Evolutionary conservation across 441 rosid genomes (phyloP), one percentile per base, ranked within the genome.

Genomic region (Flueggea neowawraea): DNA sequence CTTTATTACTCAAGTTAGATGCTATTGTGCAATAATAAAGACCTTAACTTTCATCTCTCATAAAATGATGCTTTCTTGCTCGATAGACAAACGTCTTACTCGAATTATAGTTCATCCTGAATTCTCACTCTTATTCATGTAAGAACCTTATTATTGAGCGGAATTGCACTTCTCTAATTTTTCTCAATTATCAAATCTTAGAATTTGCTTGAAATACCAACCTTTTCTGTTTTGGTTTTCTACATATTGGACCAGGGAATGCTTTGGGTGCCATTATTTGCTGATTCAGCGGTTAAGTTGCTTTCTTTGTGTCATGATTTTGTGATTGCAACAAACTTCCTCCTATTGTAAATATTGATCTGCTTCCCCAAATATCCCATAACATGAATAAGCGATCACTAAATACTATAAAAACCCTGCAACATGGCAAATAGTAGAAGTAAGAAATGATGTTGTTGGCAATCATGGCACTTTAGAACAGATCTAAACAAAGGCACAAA

Each of bases 361-460:
- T 86, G 75, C 94, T 89, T 66, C 83, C 95, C 67, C 71, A 70
- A 71, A 91, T 74, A 32, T 81, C 96, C 97, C 97, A 94, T 79
- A 89, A 63, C 3, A 80, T 52, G 13, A 91, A 80, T 8, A 81
- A 57, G 28, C 99, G 95, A 59, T 87, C 91, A 74, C 77, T 79
- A 54, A 84, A 94, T 67, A 91, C 70, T 60, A 89, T 72, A 16
- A 94, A 85, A 66, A 91, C 79, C 86, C 98, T 92, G 82, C 64
- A 77, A 65, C 68, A 5, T 63, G 61, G 36, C 17, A 55, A 36
- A 44, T 36, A 36, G 41, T 4, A 28, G 15, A 54, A 13, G 45
- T 52, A 1, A 17, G 10, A 51, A 7, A 10, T 17, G 31, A 15
- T 63, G 49, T 9, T 28, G 39, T 51, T 31, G 3, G 14, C 12